Evolutionary conservation across 140 eudicot genomes (phyloP).

Genomic region (Ambrosia hybrid): DNA sequence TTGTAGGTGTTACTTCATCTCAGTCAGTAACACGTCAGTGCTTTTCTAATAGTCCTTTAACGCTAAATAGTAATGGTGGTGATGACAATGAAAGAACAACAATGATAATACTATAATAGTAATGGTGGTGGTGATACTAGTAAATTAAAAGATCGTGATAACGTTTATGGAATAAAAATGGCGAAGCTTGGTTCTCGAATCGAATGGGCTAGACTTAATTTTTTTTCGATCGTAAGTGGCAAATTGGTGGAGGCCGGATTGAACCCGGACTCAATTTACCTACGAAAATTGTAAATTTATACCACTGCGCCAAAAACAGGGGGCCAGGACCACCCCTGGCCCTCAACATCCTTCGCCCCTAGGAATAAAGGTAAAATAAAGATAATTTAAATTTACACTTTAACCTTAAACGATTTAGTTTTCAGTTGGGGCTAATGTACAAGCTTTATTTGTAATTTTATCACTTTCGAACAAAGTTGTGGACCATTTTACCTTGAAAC

Average conservation of each 20-base stretch:
- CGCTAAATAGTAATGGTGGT: background rate
- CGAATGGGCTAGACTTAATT: too few relatives aligned
- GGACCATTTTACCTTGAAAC: background rate
- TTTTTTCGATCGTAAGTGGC: too few relatives aligned
- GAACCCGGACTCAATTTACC: too few relatives aligned
- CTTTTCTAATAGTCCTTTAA: background rate
- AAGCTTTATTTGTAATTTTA: background rate
- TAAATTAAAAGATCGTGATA: background rate
- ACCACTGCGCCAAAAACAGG: too few relatives aligned
- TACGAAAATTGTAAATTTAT: too few relatives aligned
- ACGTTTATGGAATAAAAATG: conserved; percentile 19
- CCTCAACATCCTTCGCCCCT: too few relatives aligned
- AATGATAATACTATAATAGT: too few relatives aligned
- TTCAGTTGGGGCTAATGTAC: conserved; percentile 1
- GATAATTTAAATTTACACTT: conserved; percentile 3
- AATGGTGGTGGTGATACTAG: background rate
- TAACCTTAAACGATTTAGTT: conserved; percentile 7
- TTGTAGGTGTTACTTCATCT: background rate
- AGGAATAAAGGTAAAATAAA: conserved; percentile 5
- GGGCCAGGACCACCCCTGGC: too few relatives aligned
- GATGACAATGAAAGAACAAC: background rate
- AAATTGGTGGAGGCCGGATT: too few relatives aligned
- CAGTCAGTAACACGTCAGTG: background rate
- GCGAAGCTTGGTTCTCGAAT: too few relatives aligned
- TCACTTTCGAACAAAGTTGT: conserved; percentile 1